Conservation (phyloP, 129 eudicot genomes). For the sunflower (Helianthus annuus) region HanXRQr2.0-SUNRISE NC_035443.2:168557669-168558168, state of each 20-base stretch:
- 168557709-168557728: background rate
- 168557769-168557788: constrained; percentile 71
- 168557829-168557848: constrained; percentile 58
- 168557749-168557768: constrained; percentile 53
- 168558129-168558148: constrained; percentile 75
- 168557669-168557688: constrained; percentile 58
- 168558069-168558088: constrained; percentile 79
- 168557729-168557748: background rate
- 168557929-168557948: constrained; percentile 57
- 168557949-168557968: constrained; percentile 41
- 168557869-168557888: constrained; percentile 66
- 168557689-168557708: constrained; percentile 5
- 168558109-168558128: constrained; percentile 67
- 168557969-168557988: background rate
- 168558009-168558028: constrained; percentile 50
- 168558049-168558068: constrained; percentile 71
- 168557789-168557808: constrained; percentile 62
- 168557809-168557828: constrained; percentile 59
- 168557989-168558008: background rate
- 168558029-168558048: constrained; percentile 84
- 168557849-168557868: constrained; percentile 82
- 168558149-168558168: constrained; percentile 80
- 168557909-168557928: constrained; percentile 70
- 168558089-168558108: constrained; percentile 63
- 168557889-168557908: constrained; percentile 77